Base-by-base conservation (phyloP, 2,329 filamentous ascomycete genomes). In the Aspergillus persii region DNA sequence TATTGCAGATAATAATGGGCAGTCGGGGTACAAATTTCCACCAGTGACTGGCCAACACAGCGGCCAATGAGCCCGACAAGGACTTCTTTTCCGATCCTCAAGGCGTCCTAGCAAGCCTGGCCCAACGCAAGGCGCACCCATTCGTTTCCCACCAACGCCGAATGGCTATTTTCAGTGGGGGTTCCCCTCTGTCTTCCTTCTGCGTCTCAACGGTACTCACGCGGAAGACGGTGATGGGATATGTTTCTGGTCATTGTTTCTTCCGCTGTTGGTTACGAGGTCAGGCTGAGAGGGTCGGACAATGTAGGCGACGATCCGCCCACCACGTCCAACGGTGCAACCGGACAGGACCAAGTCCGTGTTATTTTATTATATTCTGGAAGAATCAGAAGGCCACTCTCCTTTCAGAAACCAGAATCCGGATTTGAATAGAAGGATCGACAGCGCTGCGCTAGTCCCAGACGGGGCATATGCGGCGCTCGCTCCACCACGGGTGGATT, bases 161-260 rank as follows among this genome's bases (percentile, higher is more conserved):
- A 58, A 53, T 23, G 56, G 50, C 8, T 58, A 58, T 27, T 54
- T 8, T 18, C 56, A 23, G 6, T 58, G 56, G 51, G 53, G 41
- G 27, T 29, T 53, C 4, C 48, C 23, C 4, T 8, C 5, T 11
- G 29, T 30, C 15, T 41, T 58, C 12, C 31, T 49, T 26, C 31
- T 58, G 23, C 50, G 56, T 11, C 50, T 33, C 12, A 29, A 23
- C 3, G 56, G 31, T 23, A 23, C 18, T 23, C 18, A 23, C 18
- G 2, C 1, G 18, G 18, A 23, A 23, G 18, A 23, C 18, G 18
- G 18, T 23, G 18, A 23, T 23, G 18, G 18, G 18, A 23, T 23
- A 23, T 23, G 18, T 23, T 23, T 23, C 18, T 23, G 18, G 18
- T 23, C 18, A 23, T 36, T 36, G 33, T 36, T 36, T 36, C 33